These are phyloP conservation scores for Fusarium sp. DNA, from an alignment of 2,329 filamentous ascomycete species.

Conservation along the genomic window DNA sequence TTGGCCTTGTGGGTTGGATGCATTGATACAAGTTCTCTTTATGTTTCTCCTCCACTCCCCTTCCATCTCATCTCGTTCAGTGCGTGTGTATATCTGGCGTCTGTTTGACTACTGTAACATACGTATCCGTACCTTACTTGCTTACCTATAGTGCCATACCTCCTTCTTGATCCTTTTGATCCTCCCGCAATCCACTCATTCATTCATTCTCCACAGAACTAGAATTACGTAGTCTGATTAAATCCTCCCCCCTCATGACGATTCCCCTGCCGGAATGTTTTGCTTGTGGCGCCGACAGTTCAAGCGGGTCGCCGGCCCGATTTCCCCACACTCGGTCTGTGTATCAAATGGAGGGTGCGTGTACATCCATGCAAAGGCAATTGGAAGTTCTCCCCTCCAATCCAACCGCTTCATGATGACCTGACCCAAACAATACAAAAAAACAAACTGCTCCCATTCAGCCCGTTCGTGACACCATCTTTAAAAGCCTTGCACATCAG, in stretches of 20 bases:
- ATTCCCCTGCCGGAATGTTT: constrained; percentile 42
- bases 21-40: not conserved
- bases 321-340: constrained; percentile 46
- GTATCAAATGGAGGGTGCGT: constrained; percentile 3
- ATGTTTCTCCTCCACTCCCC: not conserved
- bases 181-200: not conserved
- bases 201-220: too few species aligned
- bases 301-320: constrained; percentile 46
- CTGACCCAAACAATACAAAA: constrained; percentile 16
- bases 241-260: constrained; percentile 24
- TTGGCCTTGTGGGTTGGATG: constrained; percentile 9
- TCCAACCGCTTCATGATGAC: constrained; percentile 16
- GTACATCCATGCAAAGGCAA: constrained; percentile 24
- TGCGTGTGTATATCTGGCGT: not conserved
- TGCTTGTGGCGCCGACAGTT: constrained; percentile 45
- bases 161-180: not conserved
- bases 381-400: constrained; percentile 8
- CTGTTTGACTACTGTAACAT: not conserved
- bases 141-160: constrained; percentile 8
- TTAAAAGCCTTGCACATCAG: not conserved
- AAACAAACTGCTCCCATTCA: constrained; percentile 11
- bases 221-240: too few species aligned
- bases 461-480: constrained; percentile 17
- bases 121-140: constrained; percentile 8
- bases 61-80: not conserved